Evolutionary conservation across 495 filamentous ascomycete genomes (phyloP), one percentile per base, ranked within the genome.

Genomic region (Lophiostoma macrostomum): DNA sequence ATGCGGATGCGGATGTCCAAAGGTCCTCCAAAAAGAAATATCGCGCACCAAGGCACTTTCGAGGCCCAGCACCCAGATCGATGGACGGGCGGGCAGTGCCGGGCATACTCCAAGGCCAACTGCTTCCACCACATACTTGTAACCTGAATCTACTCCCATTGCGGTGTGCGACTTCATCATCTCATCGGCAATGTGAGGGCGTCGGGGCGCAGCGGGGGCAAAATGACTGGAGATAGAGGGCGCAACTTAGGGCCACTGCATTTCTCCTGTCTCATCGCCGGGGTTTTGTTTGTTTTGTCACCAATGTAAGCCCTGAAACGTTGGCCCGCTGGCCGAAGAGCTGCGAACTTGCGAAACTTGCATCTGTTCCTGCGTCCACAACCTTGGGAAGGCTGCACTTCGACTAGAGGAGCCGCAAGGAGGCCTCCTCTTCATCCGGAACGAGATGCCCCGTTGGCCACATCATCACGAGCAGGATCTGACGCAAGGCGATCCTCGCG

Each of bases 311-410:
- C 44, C 36, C 19, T 53, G 40, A 47, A 48, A 51, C 53, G 28
- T 29, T 19, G 24, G 28, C 23, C 41, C 39, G 35, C 30, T 43
- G 53, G 53, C 30, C 45, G 35, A 50, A 2, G 8, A 42, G 53
- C 22, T 11, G 1, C 16, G 2, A 42, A 44, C 18, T 44, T 20
- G 39, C 20, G 16, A 6, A 27, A 31, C 7, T n/a, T 19, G 54
- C 23, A 5, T 48, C 14, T 52, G 55, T 58, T 50, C 55, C 55
- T 58, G 55, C 47, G 30, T 58, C 34, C 7, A 14, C 19, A 28
- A n/a, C n/a, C n/a, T n/a, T n/a, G n/a, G n/a, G 37, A 30, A 12
- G 43, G 19, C 13, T 16, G 1, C 7, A 12, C 4, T 20, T 48
- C 47, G 36, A 57, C 34, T 57, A 46, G 52, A n/a, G n/a, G n/a